phyloP scores from a whole-genome alignment of 306 rosid genomes.

The Albizia julibrissin region DNA sequence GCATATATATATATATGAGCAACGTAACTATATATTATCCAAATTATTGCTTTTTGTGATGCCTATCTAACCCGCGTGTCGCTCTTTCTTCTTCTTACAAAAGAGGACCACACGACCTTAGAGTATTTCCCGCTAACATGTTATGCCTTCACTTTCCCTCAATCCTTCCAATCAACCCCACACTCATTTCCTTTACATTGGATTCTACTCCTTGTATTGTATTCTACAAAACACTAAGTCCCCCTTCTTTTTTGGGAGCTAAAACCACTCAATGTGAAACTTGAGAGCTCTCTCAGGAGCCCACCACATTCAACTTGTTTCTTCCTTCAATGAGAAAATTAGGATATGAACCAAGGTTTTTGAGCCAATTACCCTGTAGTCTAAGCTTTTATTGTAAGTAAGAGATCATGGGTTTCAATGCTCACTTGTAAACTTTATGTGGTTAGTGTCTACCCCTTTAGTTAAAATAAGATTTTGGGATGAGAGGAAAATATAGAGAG shows the following conservation, averaged over 20 bases:
- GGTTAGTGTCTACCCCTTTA: no score
- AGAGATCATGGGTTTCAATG: no score
- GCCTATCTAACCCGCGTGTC: conserved; percentile 38
- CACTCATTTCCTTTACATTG: not conserved
- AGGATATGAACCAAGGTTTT: no score
- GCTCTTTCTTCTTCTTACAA: not conserved
- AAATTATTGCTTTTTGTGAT: conserved; percentile 43
- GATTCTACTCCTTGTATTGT: not conserved
- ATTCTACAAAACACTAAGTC: not conserved
- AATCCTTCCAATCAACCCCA: conserved; percentile 6
- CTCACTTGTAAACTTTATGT: no score
- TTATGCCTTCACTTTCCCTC: not conserved
- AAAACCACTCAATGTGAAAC: not conserved
- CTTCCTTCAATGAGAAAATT: not conserved
- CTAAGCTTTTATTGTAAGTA: no score
- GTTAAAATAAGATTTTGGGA: no score
- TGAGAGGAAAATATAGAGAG: no score
- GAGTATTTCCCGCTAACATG: conserved; percentile 25
- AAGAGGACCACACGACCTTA: conserved; percentile 41
- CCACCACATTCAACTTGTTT: not conserved
- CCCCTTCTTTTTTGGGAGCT: not conserved
- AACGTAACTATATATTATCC: conserved; percentile 15
- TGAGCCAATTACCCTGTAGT: no score
- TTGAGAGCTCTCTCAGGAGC: not conserved
- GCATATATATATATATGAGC: not conserved